Evolutionary conservation across 495 filamentous ascomycete genomes (phyloP).

Genomic region (Trypethelium eluteriae): DNA sequence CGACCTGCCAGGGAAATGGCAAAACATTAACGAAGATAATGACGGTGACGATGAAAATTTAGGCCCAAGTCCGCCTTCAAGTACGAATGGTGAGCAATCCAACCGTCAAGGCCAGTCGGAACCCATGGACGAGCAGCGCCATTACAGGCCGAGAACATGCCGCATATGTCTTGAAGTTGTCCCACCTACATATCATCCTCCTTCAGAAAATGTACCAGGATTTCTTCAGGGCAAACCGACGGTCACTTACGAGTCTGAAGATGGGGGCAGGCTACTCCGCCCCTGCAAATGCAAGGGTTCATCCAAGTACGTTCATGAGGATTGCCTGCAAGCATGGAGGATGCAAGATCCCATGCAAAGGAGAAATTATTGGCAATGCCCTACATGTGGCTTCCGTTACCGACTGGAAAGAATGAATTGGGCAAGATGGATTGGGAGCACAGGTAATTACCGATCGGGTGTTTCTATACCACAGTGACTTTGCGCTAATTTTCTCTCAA

Average conservation of each 20-base stretch:
- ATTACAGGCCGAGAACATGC: conserved; percentile 66
- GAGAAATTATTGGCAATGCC: conserved; percentile 76
- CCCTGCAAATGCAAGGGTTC: conserved; percentile 92
- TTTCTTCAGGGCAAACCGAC: conserved; percentile 55
- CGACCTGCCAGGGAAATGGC: conserved; percentile 15
- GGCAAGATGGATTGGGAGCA: conserved; percentile 66
- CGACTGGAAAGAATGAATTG: conserved; percentile 68
- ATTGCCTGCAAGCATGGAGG: conserved; percentile 84
- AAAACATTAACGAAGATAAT: not conserved
- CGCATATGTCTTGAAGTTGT: conserved; percentile 90
- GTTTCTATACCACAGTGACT: not conserved
- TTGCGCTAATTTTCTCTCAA: conserved; percentile 4
- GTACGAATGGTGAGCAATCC: not conserved
- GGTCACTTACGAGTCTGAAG: conserved; percentile 67
- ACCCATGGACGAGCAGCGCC: conserved; percentile 17
- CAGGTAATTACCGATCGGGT: conserved; percentile 28
- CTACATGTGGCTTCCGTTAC: conserved; percentile 82
- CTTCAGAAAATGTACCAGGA: conserved; percentile 51
- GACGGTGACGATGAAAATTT: not conserved
- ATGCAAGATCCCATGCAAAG: conserved; percentile 59
- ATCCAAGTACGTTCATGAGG: conserved; percentile 89
- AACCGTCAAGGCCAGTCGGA: not conserved
- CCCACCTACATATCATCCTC: conserved; percentile 63
- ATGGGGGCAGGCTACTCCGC: conserved; percentile 71
- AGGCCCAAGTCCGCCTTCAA: not conserved